Evolutionary conservation across 2,329 filamentous ascomycete genomes (phyloP).

Genomic region (Pseudopithomyces maydicus): DNA sequence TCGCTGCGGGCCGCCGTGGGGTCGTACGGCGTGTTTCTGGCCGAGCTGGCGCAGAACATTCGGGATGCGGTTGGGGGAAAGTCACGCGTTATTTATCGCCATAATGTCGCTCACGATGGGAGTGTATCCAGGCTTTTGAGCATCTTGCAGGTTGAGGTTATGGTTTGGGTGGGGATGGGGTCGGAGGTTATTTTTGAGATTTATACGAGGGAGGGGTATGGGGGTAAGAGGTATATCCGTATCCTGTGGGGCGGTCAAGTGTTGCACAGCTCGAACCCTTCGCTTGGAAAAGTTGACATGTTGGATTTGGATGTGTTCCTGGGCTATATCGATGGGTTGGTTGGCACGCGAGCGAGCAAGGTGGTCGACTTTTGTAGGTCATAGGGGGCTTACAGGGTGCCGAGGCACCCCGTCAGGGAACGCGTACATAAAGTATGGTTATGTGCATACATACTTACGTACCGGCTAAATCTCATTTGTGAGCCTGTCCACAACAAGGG

Average conservation of each 20-base stretch:
- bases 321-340: slow-evolving; percentile 72
- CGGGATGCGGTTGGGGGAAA: slow-evolving; percentile 47
- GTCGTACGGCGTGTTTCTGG: slow-evolving; percentile 74
- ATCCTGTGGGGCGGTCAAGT: slow-evolving; percentile 74
- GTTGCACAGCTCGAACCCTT: slow-evolving; percentile 70
- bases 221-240: slow-evolving; percentile 57
- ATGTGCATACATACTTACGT: no score
- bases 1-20: slow-evolving; percentile 67
- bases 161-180: slow-evolving; percentile 88
- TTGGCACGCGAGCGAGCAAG: slow-evolving; percentile 57
- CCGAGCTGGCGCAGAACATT: slow-evolving; percentile 71
- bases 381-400: neutral
- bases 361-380: slow-evolving; percentile 45
- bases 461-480: no score
- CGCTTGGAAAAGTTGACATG: slow-evolving; percentile 73
- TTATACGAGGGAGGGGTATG: slow-evolving; percentile 44
- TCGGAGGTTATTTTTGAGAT: slow-evolving; percentile 79
- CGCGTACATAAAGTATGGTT: no score
- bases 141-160: slow-evolving; percentile 72
- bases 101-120: slow-evolving; percentile 84
- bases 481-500: no score
- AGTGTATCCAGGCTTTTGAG: slow-evolving; percentile 69
- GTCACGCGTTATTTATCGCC: slow-evolving; percentile 61
- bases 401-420: no score
- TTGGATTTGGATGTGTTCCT: slow-evolving; percentile 68